Evolutionary conservation across 306 rosid species (phyloP), one percentile per base, ranked within the genome.

Genomic region (Quercus variabilis): DNA sequence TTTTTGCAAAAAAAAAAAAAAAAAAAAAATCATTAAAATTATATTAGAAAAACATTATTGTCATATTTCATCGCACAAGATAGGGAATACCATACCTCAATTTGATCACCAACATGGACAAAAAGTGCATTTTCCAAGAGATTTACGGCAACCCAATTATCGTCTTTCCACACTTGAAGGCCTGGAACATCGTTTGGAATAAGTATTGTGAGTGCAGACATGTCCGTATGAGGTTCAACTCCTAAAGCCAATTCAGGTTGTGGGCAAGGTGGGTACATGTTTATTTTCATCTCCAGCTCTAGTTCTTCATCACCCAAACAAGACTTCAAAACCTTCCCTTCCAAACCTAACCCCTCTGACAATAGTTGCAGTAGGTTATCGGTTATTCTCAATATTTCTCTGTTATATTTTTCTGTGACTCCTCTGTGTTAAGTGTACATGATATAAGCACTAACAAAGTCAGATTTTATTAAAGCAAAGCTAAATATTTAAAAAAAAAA

Each of bases 231-330:
- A 15, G 97, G 78, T 77, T 92, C 97, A 28, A 90, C 94, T 7
- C 97, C 94, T 0, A 92, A 76, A 57, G 91, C 97, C 13, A 88
- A 68, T 28, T 92, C 76, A 15, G 93, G 94, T 19, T 90, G 94
- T 30, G 94, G 94, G 55, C 97, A 92, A 3, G 93, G 91, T 6
- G 94, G 94, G 64, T 90, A 92, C 89, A 92, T 83, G 65, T 92
- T 88, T 78, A 90, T 92, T 81, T 92, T 92, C 94, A 92, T 90
- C 77, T 92, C 93, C 31, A 81, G 1, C 62, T 90, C 89, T 3
- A 92, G 63, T 6, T 77, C 71, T 41, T 90, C 89, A 33, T 23
- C 90, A 77, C 91, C 90, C 28, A 92, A 70, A 1, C 57, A 49
- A 3, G 65, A 52, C 75, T 82, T 85, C 74, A 92, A 68, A n/a